Base-by-base conservation (phyloP, 805 yeast genomes). In the Lachancea cidri region DNA sequence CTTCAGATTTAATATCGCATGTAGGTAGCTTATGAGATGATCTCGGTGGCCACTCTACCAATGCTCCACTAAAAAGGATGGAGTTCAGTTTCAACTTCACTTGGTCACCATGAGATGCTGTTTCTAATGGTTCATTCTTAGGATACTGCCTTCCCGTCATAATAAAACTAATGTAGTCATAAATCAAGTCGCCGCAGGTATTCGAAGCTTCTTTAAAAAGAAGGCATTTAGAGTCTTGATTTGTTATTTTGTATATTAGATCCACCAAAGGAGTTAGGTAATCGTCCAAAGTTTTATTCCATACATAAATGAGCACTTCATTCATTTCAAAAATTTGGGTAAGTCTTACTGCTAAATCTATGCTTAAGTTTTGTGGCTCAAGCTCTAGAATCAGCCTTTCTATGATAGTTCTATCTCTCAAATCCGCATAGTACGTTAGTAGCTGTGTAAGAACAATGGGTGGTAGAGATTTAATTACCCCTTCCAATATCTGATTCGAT, bases 101-200 rank as follows among this genome's bases (percentile, higher is more conserved):
- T 3, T 55, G 44, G 1, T 53, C 38, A 1, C 58, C 56, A n/a
- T 60, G 62, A 4, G 56, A 48, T 3, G 49, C 55, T 6, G 56
- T 60, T 3, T 58, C 65, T 17, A 82, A 67, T 15, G 60, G 58
- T 20, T 66, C 61, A 34, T 83, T 84, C 1, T 83, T 79, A 0
- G 97, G 97, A 57, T 81, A 91, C 44, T 81, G 83, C 41, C 93
- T 68, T 0, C 95, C 94, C 0, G 91, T 81, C 19, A 86, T 65
- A 8, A 80, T 65, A 52, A 77, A 83, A 0, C 87, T 73, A 45
- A 89, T 57, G 54, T 83, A 91, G 0, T 80, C 72, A 50, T 66
- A 82, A 2, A 78, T 65, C 46, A 1, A 58, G 30, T 5, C 51
- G 43, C 37, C 57, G 46, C 22, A 46, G n/a, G 46, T 50, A 11